Conservation (phyloP, 2,329 filamentous ascomycete species). For the Exophiala sideris region DNA sequence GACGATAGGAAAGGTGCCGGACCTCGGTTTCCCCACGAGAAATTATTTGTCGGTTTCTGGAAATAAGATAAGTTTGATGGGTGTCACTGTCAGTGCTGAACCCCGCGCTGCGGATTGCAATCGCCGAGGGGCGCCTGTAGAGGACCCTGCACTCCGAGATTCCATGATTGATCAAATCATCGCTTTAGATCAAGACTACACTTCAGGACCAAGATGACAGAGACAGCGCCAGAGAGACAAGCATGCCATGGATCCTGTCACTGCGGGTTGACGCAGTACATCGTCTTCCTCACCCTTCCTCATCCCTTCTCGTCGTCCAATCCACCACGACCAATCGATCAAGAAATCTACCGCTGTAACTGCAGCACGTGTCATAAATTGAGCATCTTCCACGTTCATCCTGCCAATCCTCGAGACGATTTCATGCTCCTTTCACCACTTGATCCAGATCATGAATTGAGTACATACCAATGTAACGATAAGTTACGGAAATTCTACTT, state of each 20-base stretch:
- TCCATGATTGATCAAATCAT: constrained; percentile 5
- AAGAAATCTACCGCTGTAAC: constrained; percentile 45
- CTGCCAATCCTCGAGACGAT: constrained; percentile 38
- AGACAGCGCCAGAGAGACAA: constrained; percentile 28
- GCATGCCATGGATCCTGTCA: constrained; percentile 44
- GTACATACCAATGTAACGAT: constrained; percentile 40
- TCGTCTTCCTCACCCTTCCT: constrained; percentile 45
- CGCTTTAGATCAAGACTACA: constrained; percentile 15
- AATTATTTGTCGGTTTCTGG: constrained; percentile 1
- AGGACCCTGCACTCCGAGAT: neutral
- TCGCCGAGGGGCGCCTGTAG: no score
- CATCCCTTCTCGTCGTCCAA: constrained; percentile 26
- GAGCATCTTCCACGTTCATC: constrained; percentile 46
- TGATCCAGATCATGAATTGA: constrained; percentile 38
- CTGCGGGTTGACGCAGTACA: constrained; percentile 45
- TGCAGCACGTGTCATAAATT: constrained; percentile 51
- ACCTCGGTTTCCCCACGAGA: constrained; percentile 10
- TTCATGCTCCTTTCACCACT: constrained; percentile 47
- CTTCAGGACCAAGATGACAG: constrained; percentile 29
- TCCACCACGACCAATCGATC: constrained; percentile 24
- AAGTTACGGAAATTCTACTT: constrained; percentile 43
- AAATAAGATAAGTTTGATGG: neutral
- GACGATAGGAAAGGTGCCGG: neutral
- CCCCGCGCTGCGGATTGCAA: neutral
- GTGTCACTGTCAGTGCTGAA: neutral